Conservation (phyloP, 2,329 filamentous ascomycete genomes). For the Epichloe coenophiala region DNA sequence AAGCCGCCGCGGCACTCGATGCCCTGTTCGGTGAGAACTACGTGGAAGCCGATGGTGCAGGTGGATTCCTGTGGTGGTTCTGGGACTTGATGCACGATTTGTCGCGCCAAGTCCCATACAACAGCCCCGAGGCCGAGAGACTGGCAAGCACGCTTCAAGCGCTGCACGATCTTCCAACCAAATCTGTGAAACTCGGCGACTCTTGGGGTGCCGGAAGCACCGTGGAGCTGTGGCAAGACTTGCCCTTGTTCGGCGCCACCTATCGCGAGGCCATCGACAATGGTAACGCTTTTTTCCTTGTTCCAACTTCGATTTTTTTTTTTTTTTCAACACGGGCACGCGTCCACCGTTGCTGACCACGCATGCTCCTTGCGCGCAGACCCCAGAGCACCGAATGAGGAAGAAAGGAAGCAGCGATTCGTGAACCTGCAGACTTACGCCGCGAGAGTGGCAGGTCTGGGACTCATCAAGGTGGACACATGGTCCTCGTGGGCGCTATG, state of each 20-base stretch:
- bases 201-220: neutral
- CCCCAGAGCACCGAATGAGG: neutral
- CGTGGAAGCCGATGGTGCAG: neutral
- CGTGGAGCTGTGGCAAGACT: constrained; percentile 1
- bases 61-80: constrained; percentile 11
- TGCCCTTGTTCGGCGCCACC: constrained; percentile 5
- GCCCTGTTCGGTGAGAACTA: neutral
- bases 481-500: constrained; percentile 6
- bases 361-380: neutral
- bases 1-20: constrained; percentile 5
- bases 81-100: constrained; percentile 12
- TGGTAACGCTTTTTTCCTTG: neutral
- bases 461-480: neutral
- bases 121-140: constrained; percentile 7
- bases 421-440: constrained; percentile 6
- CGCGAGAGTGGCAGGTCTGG: constrained; percentile 4
- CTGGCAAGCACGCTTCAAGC: constrained; percentile 4
- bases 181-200: neutral
- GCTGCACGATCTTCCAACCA: constrained; percentile 3
- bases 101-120: constrained; percentile 9
- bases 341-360: neutral
- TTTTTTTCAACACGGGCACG: neutral
- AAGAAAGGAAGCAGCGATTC: neutral
- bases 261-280: constrained; percentile 4
- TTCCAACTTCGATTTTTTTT: no score